Conservation (phyloP, 139 green algal genomes). For the Picochlorum sp. region DNA sequence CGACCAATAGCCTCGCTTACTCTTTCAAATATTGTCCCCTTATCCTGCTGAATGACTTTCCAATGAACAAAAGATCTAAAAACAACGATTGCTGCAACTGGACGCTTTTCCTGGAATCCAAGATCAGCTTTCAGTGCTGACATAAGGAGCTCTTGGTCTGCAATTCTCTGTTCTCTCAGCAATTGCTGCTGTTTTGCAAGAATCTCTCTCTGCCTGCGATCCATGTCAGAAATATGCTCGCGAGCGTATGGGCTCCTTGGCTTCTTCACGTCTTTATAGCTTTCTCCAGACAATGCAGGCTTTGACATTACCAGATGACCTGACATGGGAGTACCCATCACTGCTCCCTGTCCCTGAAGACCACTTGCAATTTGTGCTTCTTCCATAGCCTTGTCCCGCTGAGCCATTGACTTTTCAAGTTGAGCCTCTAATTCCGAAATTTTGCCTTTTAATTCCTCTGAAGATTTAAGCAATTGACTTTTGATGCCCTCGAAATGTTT, state of each 20-base stretch:
- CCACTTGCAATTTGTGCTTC: slow-evolving; percentile 21
- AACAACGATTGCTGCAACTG: slow-evolving; percentile 78
- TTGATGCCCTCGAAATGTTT: no score
- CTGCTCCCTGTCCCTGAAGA: no score
- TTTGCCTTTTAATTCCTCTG: no score
- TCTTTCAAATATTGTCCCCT: slow-evolving; percentile 89
- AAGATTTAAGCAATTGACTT: no score
- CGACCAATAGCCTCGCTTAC: slow-evolving; percentile 85
- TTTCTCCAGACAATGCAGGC: neutral
- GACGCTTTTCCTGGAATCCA: slow-evolving; percentile 74
- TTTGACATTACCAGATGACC: no score
- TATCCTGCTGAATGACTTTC: slow-evolving; percentile 83
- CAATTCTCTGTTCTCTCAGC: slow-evolving; percentile 66
- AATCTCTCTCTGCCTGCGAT: slow-evolving; percentile 68
- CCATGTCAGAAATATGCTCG: slow-evolving; percentile 50
- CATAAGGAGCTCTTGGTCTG: slow-evolving; percentile 83
- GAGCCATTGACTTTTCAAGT: no score
- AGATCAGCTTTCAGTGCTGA: slow-evolving; percentile 32
- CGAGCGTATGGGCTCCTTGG: no score
- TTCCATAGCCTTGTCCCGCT: slow-evolving; percentile 67
- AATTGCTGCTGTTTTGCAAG: slow-evolving; percentile 78
- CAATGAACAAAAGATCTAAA: slow-evolving; percentile 88
- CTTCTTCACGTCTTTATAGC: neutral
- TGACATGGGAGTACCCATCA: no score
- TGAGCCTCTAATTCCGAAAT: no score